Evolutionary conservation across 2,329 filamentous ascomycete species (phyloP), one percentile per base, ranked within the genome.

Genomic region (Ceratocystis cacaofunesta): DNA sequence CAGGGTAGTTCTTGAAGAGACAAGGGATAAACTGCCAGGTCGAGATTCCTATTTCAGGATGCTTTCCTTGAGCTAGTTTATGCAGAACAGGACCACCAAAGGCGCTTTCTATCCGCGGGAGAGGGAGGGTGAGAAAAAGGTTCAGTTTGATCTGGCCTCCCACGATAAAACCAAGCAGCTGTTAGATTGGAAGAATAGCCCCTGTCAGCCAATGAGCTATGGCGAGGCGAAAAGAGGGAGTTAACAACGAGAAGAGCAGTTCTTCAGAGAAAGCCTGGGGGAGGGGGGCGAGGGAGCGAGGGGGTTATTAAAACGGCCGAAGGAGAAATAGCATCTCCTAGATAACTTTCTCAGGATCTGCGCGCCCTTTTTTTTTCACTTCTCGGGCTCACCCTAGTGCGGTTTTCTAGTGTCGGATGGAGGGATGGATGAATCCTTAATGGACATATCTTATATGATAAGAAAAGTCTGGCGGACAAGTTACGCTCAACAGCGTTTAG

Each of bases 371-470:
- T 58, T 32, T 36, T 32, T 30, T 57, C 7, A 2, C 22, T 52
- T 52, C 48, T 52, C 48, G 48, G 55, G 55, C 28, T 58, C 28
- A 19, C 55, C 28, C 55, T 58, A 58, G 55, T 58, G 55, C 30
- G 3, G 28, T n/a, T 17, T 36, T 36, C 17, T 58, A n/a, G 28
- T 19, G 4, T 30, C 55, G 17, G 55, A 15, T 32, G n/a, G 28
- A 7, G 8, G 55, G 55, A 58, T 58, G 55, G 55, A 36, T 58
- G 12, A 32, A 58, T 19, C 30, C 55, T n/a, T n/a, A 19, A 8
- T n/a, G 55, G n/a, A 10, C 48, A 22, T n/a, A 12, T 22, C n/a
- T 22, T 12, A 25, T n/a, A 8, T 19, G 48, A 12, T n/a, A 12
- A 52, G 30, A 58, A 32, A 12, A 58, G 15, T 5, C 50, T 30